These are phyloP conservation scores for Tricladium varicosporioides DNA, from an alignment of 2,329 filamentous ascomycete genomes.

Conservation along the genomic window DNA sequence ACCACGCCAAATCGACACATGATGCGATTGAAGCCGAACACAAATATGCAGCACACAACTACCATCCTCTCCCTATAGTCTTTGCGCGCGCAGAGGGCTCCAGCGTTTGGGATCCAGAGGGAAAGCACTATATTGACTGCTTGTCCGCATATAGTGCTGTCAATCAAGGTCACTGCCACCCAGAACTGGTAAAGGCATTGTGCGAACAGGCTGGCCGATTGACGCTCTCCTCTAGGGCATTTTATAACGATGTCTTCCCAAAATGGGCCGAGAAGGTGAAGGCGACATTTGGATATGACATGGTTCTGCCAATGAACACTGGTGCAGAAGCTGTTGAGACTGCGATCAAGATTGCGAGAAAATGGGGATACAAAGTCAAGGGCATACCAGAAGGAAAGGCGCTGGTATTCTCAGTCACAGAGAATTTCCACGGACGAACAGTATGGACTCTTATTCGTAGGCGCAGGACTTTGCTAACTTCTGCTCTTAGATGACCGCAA, in stretches of 20 bases:
- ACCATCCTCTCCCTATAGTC: constrained; percentile 93
- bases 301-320: constrained; percentile 98
- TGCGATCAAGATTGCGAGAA: constrained; percentile 90
- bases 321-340: constrained; percentile 96
- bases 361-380: constrained; percentile 98
- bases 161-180: constrained; percentile 98
- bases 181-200: constrained; percentile 87
- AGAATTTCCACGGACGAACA: constrained; percentile 97
- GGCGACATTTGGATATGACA: constrained; percentile 88
- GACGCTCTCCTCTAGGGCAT: constrained; percentile 90
- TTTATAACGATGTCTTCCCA: constrained; percentile 98
- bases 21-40: constrained; percentile 79
- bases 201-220: constrained; percentile 85
- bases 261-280: constrained; percentile 92
- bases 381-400: constrained; percentile 82
- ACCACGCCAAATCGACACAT: constrained; percentile 76
- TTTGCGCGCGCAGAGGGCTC: constrained; percentile 83
- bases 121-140: constrained; percentile 94
- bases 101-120: constrained; percentile 96
- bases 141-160: constrained; percentile 97
- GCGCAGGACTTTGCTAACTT: constrained; percentile 3
- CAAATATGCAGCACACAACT: constrained; percentile 93
- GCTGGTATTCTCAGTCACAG: constrained; percentile 75
- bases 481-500: constrained; percentile 69
- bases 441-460: constrained; percentile 48